These are phyloP conservation scores for Acacia concinna DNA, from an alignment of 331 rosid genomes.

Conservation along the genomic window DNA sequence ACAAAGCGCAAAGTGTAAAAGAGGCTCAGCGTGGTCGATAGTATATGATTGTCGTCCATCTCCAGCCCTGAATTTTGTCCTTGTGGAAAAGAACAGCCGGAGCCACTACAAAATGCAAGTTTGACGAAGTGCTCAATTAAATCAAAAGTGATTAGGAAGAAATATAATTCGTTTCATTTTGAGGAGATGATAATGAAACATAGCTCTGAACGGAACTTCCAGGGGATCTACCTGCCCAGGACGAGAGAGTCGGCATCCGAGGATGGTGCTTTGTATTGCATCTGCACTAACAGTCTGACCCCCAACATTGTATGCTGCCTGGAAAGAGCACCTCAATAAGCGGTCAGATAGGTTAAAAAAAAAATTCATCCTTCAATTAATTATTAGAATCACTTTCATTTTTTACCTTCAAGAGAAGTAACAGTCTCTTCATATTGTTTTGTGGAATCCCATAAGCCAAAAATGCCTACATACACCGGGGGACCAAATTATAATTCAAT, in stretches of 20 bases:
- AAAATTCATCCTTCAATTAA: slow-evolving; percentile 17
- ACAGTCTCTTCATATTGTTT: slow-evolving; percentile 74
- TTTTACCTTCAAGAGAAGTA: slow-evolving; percentile 83
- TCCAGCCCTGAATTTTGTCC: slow-evolving; percentile 67
- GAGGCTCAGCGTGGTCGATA: slow-evolving; percentile 74
- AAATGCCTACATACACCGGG: slow-evolving; percentile 69
- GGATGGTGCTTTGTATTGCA: slow-evolving; percentile 79
- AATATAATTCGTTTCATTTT: background rate
- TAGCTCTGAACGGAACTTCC: background rate
- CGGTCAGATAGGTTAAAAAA: slow-evolving; percentile 23
- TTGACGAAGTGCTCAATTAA: background rate
- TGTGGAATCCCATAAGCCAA: slow-evolving; percentile 96
- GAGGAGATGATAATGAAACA: background rate
- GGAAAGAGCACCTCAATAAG: slow-evolving; percentile 33
- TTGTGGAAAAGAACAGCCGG: slow-evolving; percentile 69
- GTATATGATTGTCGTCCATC: slow-evolving; percentile 69
- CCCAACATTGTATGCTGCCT: slow-evolving; percentile 98
- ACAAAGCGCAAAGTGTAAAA: slow-evolving; percentile 82
- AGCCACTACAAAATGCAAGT: slow-evolving; percentile 70
- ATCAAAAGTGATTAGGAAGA: background rate
- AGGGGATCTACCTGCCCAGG: slow-evolving; percentile 82
- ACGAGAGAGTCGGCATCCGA: slow-evolving; percentile 79
- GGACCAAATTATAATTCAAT: slow-evolving; percentile 19
- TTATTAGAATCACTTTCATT: slow-evolving; percentile 1
- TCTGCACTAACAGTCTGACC: slow-evolving; percentile 87